These are phyloP conservation scores for Pythium coloratum DNA, from an alignment of 352 stramenopile genomes.

Conservation along the genomic window DNA sequence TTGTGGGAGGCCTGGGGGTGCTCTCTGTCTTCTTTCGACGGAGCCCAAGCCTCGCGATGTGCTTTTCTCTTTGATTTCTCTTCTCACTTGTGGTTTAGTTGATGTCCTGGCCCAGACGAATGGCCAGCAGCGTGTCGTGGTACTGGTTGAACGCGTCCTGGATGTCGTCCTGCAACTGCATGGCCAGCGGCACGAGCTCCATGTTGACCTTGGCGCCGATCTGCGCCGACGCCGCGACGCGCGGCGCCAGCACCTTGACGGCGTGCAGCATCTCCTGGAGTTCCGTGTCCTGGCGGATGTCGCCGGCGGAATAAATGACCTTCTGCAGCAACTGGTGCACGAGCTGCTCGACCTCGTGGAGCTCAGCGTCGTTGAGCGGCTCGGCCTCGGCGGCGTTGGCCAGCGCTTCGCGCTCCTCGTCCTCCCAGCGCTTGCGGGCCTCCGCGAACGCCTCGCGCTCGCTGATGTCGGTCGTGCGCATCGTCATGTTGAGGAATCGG, in stretches of 20 bases:
- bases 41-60: background rate
- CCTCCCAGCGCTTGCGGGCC: constrained; percentile 84
- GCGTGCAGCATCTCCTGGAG: constrained; percentile 91
- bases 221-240: constrained; percentile 79
- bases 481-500: constrained; percentile 87
- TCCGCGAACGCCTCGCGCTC: constrained; percentile 88
- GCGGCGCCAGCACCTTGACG: constrained; percentile 84
- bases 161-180: constrained; percentile 91
- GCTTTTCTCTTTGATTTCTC: constrained; percentile 5
- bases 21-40: constrained; percentile 19
- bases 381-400: constrained; percentile 83
- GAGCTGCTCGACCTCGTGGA: constrained; percentile 88
- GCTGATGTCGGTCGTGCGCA: constrained; percentile 85
- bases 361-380: constrained; percentile 83
- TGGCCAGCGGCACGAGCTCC: constrained; percentile 84
- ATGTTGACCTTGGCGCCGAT: constrained; percentile 89
- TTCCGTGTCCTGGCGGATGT: constrained; percentile 87
- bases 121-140: constrained; percentile 86
- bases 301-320: constrained; percentile 85
- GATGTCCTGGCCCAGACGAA: constrained; percentile 78
- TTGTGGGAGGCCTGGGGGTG: background rate
- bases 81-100: constrained; percentile 18
- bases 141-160: constrained; percentile 91
- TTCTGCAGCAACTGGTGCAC: constrained; percentile 88
- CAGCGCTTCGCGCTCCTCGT: constrained; percentile 85